These are phyloP conservation scores for Primulina huaijiensis DNA, from an alignment of 257 asterid genomes.

Conservation along the genomic window DNA sequence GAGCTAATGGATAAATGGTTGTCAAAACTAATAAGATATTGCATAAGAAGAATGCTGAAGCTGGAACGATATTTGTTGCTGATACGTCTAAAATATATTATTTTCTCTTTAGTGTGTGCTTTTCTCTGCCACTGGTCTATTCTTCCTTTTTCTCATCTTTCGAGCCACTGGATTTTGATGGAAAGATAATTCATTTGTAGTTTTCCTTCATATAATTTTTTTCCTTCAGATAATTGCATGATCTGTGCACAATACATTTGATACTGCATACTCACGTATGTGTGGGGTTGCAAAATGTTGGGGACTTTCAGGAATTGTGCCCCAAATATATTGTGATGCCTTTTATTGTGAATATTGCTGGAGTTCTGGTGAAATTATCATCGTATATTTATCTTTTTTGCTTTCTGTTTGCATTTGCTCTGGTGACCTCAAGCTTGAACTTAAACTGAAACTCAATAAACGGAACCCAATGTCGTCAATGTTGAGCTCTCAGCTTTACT, in stretches of 20 bases:
- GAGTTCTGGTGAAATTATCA: not conserved
- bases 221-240: not conserved
- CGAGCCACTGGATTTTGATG: too few relatives aligned
- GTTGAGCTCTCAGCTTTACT: too few relatives aligned
- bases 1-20: constrained; percentile 5
- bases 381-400: not conserved
- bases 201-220: not conserved
- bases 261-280: not conserved
- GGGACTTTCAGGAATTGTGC: too few relatives aligned
- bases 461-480: not conserved
- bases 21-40: not conserved
- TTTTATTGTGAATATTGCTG: not conserved
- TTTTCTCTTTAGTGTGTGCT: not conserved
- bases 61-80: not conserved
- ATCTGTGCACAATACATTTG: not conserved
- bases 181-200: too few relatives aligned
- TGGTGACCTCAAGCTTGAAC: not conserved
- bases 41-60: not conserved
- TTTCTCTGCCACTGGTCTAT: not conserved
- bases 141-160: not conserved
- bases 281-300: not conserved
- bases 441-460: not conserved
- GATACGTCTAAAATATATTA: not conserved
- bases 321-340: too few relatives aligned
- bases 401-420: not conserved